Evolutionary conservation across 202 grass and related monocot genomes (phyloP).

Genomic region (Hordeum pubiflorum): DNA sequence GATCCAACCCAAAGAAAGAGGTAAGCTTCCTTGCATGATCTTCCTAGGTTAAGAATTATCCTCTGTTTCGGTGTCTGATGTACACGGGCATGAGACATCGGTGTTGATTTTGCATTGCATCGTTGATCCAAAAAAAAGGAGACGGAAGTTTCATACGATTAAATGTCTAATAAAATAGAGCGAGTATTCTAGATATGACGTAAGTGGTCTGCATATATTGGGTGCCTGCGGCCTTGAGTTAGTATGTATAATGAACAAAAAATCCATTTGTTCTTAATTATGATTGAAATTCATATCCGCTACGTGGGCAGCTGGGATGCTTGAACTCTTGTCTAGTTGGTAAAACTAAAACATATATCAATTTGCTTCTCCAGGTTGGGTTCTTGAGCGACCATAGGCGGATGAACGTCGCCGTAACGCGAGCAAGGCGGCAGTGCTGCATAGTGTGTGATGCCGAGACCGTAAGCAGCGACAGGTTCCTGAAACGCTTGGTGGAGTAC

Average conservation of each 20-base stretch:
- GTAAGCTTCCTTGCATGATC: slow-evolving; percentile 24
- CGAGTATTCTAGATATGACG: neutral
- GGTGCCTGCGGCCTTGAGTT: neutral
- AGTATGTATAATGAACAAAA: neutral
- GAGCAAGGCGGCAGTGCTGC: slow-evolving; percentile 85
- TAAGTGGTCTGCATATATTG: neutral
- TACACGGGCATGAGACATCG: neutral
- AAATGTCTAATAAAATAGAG: neutral
- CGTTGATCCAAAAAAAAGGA: neutral
- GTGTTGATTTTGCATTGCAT: neutral
- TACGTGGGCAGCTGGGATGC: neutral
- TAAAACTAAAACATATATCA: neutral
- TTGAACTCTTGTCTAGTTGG: neutral
- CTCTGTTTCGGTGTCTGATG: neutral
- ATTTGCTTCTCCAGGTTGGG: slow-evolving; percentile 49
- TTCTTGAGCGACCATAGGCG: slow-evolving; percentile 87
- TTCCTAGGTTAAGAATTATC: neutral
- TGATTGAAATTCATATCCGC: neutral
- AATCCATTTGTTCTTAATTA: neutral
- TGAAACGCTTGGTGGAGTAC: slow-evolving; percentile 86
- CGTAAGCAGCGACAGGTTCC: slow-evolving; percentile 59
- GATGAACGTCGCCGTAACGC: slow-evolving; percentile 96
- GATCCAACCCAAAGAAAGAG: slow-evolving; percentile 91
- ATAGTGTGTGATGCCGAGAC: slow-evolving; percentile 84
- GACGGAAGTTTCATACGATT: neutral